Evolutionary conservation across 116 monocot genomes (phyloP), one percentile per base, ranked within the genome.

Genomic region (Thalassia testudinum): DNA sequence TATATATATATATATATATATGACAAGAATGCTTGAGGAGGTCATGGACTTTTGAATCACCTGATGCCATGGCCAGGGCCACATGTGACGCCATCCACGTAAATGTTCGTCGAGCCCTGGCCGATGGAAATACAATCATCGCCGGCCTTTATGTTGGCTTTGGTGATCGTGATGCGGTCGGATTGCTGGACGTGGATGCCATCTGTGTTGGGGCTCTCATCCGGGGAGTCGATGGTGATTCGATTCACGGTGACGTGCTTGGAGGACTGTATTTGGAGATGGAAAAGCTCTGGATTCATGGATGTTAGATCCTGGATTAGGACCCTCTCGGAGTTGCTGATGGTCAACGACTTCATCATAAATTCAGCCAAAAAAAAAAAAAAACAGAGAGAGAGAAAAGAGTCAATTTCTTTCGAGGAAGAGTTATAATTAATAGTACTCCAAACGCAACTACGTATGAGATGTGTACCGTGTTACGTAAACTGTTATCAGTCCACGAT

Each of bases 21-120:
- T n/a, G n/a, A n/a, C n/a, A n/a, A n/a, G n/a, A n/a, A n/a, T n/a
- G n/a, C n/a, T n/a, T n/a, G n/a, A n/a, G n/a, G n/a, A n/a, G n/a
- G n/a, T n/a, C n/a, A n/a, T n/a, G n/a, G n/a, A n/a, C n/a, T n/a
- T n/a, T 14, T 18, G 14, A 12, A 17, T 40, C 21, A 74, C 74
- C 75, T 75, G 62, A 79, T 79, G 50, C 79, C 79, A 21, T 79
- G 78, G 0, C 79, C 79, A 8, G 74, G 79, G 23, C 79, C 79
- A 25, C 74, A 79, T 4, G 37, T 26, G 29, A 79, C 47, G 5
- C 37, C 2, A n/a, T 71, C 63, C 4, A 79, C 51, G 62, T 50
- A 64, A 15, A 79, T 26, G 30, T 63, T 49, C 27, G 48, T 21
- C 17, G 51, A 53, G 12, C 79, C 79, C 0, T 56, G 45, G 12